These are phyloP conservation scores for Acanthamoeba culbertsoni DNA, from an alignment of 208 protist genomes.

Conservation along the genomic window DNA sequence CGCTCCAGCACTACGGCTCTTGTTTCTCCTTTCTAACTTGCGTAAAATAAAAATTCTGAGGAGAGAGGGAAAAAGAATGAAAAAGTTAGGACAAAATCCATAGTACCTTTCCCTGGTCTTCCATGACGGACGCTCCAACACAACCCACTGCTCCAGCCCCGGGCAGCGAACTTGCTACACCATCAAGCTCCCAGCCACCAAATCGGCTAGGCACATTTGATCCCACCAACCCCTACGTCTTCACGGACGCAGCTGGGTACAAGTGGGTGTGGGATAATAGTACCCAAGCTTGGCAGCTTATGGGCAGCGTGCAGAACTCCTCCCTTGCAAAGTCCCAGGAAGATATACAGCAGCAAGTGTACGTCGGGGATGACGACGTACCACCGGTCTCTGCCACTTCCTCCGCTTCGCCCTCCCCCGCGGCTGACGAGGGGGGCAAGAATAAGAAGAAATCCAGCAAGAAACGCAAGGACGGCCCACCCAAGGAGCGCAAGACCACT, in stretches of 20 bases:
- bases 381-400: background rate
- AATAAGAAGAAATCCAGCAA: background rate
- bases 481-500: background rate
- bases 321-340: background rate
- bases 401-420: background rate
- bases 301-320: background rate
- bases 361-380: background rate
- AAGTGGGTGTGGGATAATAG: conserved; percentile 20
- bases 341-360: background rate
- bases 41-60: no score
- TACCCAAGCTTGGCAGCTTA: conserved; percentile 2
- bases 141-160: no score
- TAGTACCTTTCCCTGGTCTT: no score
- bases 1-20: no score
- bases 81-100: no score
- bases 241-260: conserved; percentile 15
- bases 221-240: conserved; percentile 30
- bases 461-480: background rate
- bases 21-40: no score
- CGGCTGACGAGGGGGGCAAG: background rate
- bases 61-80: no score
- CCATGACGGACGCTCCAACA: no score
- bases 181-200: no score
- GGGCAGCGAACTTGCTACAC: no score
- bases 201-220: background rate